Conservation (phyloP, 305 asterid genomes). For the Solanum aculeatissimum region DNA sequence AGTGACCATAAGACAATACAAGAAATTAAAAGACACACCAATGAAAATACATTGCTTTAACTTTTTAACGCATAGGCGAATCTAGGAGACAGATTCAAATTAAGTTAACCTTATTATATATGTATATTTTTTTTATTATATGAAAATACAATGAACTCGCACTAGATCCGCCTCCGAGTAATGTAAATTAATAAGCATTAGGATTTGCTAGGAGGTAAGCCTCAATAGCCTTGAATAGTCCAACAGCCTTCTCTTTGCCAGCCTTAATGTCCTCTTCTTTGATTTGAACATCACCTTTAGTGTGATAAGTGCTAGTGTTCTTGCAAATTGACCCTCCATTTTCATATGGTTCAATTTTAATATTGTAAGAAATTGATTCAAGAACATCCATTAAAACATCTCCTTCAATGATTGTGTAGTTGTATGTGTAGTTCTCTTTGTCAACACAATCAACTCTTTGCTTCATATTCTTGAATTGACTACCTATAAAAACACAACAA, state of each 20-base stretch:
- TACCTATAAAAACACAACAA: neutral
- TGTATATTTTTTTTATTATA: neutral
- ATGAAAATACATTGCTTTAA: neutral
- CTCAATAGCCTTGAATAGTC: constrained; percentile 35
- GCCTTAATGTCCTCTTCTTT: constrained; percentile 22
- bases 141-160: neutral
- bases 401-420: constrained; percentile 20
- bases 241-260: constrained; percentile 43
- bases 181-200: neutral
- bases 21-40: neutral
- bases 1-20: neutral
- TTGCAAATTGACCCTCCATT: constrained; percentile 2
- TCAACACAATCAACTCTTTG: constrained; percentile 19
- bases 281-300: constrained; percentile 14
- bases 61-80: neutral
- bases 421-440: constrained; percentile 6
- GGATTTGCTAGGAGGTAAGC: constrained; percentile 28
- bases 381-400: constrained; percentile 13
- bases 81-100: neutral
- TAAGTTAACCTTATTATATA: neutral
- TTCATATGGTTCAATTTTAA: constrained; percentile 7
- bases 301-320: constrained; percentile 9
- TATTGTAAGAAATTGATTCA: neutral
- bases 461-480: constrained; percentile 15
- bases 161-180: neutral